phyloP scores from a whole-genome alignment of 225 moss, liverwort and hornwort genomes.

The Pseudoscleropodium purum region DNA sequence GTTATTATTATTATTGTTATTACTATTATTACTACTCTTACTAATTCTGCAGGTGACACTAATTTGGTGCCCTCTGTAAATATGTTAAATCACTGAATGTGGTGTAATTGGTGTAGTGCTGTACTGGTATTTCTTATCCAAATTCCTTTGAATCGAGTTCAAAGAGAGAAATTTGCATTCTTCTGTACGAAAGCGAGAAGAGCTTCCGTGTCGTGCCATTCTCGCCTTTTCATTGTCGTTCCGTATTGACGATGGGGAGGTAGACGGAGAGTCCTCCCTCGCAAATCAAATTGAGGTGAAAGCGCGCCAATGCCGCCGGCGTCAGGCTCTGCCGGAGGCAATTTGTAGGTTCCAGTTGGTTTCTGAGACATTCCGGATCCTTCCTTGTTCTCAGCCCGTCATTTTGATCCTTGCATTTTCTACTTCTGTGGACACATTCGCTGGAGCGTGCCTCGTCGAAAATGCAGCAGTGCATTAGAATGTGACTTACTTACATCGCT shows the following conservation, averaged over 20 bases:
- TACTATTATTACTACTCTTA: too few relatives aligned
- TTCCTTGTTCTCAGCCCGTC: not conserved
- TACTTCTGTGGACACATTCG: not conserved
- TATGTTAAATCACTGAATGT: not conserved
- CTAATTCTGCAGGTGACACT: not conserved
- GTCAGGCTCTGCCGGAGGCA: not conserved
- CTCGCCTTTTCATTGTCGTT: not conserved
- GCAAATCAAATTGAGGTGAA: not conserved
- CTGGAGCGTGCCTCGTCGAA: not conserved
- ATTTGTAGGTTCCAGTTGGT: not conserved
- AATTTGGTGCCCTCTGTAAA: not conserved
- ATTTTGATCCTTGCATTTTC: not conserved
- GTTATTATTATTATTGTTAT: too few relatives aligned
- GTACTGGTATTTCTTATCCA: not conserved
- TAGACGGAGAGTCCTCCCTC: not conserved
- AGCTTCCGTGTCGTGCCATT: not conserved
- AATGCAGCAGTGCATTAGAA: not conserved
- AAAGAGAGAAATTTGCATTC: not conserved
- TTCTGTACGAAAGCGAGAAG: not conserved
- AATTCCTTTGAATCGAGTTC: not conserved
- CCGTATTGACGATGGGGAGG: not conserved
- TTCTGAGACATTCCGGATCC: not conserved
- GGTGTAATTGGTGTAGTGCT: not conserved
- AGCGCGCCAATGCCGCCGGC: too few relatives aligned
- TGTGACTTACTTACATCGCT: not conserved